Evolutionary conservation across 768 basidiomycete species (phyloP), one percentile per base, ranked within the genome.

Genomic region (Russula compacta): DNA sequence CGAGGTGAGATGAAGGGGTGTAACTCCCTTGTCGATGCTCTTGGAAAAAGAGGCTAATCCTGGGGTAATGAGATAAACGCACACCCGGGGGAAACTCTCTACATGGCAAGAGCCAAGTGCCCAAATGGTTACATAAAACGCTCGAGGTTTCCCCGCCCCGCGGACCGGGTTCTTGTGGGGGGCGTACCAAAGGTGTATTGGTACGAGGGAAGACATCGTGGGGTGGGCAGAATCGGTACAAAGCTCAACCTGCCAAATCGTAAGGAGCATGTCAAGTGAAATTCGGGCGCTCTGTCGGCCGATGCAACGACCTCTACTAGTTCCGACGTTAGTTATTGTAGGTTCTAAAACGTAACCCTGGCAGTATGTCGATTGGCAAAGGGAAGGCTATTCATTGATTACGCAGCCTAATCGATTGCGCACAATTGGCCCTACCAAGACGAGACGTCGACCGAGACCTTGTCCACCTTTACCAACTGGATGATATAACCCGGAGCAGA

Each of bases 111-210:
- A 24, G 40, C 24, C 56, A 52, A 51, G 56, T 61, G 32, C 43
- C 7, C 43, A 40, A 52, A 19, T 42, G 9, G 47, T 46, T 32
- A 36, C 52, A 43, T 19, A 33, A 53, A 49, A 58, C 46, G 29
- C 52, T 58, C 57, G 57, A 58, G 52, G 61, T 54, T 63, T 49
- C 39, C n/a, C 61, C 52, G 57, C 46, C 8, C 56, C 57, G 61
- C 61, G 61, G 61, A 63, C 61, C 46, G 24, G 53, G 46, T 29
- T 46, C 38, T 35, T 53, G 52, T 42, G 46, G 29, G 52, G 52
- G 21, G 52, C 39, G 7, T 38, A 42, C 51, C 11, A 53, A 35
- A 52, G 21, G 47, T 48, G 32, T 39, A 58, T 21, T 33, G 33
- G n/a, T 47, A 11, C 3, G 10, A 32, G 55, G 48, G 60, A 44